phyloP scores from a whole-genome alignment of 1,284 basidiomycete genomes.

The Apiotrichum gracile region DNA sequence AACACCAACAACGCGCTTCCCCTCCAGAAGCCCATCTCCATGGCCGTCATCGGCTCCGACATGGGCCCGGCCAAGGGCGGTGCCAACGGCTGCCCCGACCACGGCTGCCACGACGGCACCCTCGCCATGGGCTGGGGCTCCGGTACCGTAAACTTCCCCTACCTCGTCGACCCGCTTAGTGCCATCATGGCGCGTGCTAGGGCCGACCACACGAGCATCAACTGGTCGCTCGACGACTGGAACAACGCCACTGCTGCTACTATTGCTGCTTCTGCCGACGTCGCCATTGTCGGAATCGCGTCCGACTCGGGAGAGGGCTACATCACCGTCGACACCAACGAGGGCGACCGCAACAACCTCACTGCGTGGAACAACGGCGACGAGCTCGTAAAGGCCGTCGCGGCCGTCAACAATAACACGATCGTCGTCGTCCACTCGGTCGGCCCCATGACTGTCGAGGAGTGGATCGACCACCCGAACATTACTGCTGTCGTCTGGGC shows the following conservation, averaged over 20 bases:
- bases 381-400: conserved; percentile 44
- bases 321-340: conserved; percentile 62
- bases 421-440: conserved; percentile 75
- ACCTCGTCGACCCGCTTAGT: conserved; percentile 56
- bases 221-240: conserved; percentile 59
- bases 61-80: conserved; percentile 63
- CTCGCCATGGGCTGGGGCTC: conserved; percentile 80
- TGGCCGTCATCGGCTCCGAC: conserved; percentile 63
- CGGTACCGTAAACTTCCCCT: conserved; percentile 53
- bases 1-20: conserved; percentile 59
- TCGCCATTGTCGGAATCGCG: conserved; percentile 62
- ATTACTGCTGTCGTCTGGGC: conserved; percentile 56
- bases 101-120: conserved; percentile 51
- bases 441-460: conserved; percentile 61
- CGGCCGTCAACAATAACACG: conserved; percentile 57
- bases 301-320: conserved; percentile 70
- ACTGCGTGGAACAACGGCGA: conserved; percentile 75
- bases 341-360: conserved; percentile 65
- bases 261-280: conserved; percentile 55
- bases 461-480: conserved; percentile 62
- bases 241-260: conserved; percentile 52
- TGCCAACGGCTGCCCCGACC: conserved; percentile 65
- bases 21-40: conserved; percentile 51
- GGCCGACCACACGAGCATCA: conserved; percentile 53
- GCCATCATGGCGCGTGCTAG: conserved; percentile 59